Base-by-base conservation (phyloP, 1,139 yeast genomes). In the Kluyveromyces sp. region DNA sequence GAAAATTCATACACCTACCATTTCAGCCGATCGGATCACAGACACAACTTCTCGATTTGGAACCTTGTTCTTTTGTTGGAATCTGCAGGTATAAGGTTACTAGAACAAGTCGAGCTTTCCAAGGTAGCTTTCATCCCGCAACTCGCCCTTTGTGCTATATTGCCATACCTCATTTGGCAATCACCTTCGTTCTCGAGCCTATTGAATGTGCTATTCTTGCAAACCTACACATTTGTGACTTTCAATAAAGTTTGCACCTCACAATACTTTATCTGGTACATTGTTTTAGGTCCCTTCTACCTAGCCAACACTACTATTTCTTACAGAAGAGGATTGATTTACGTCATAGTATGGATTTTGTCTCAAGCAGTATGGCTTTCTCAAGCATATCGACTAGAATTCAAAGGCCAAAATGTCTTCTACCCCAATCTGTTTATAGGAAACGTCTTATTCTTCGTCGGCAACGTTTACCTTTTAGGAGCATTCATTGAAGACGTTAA, bases 231-330 rank as follows among this genome's bases (percentile, higher is more conserved):
- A 25, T 92, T 92, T 67, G 96, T 89, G 30, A 73, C 94, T 1
- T 87, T 83, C 67, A 92, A 92, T 68, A 92, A 92, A 65, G 97
- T 92, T 30, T 84, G 94, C 56, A 92, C 98, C 0, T 86, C 96
- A 1, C 94, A 83, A 58, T 92, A 92, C 63, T 92, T 92, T 63
- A 78, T 89, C 53, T 92, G 98, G 96, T 88, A 82, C 61, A 68
- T 92, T 57, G 86, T 88, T 13, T 77, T 88, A 53, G 64, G 88
- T 39, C 97, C 97, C 1, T 77, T 85, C 44, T 80, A 70, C 57
- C 60, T 84, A 15, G 68, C 79, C 1, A 59, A 64, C n/a, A 48
- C 68, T 9, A 54, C 57, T 46, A 55, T 52, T 39, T 50, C 53
- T 12, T 47, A 47, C 41, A 30, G 32, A 22, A 63, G 59, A 37